Base-by-base conservation (phyloP, 495 filamentous ascomycete species). In the Penicillium chermesinum region DNA sequence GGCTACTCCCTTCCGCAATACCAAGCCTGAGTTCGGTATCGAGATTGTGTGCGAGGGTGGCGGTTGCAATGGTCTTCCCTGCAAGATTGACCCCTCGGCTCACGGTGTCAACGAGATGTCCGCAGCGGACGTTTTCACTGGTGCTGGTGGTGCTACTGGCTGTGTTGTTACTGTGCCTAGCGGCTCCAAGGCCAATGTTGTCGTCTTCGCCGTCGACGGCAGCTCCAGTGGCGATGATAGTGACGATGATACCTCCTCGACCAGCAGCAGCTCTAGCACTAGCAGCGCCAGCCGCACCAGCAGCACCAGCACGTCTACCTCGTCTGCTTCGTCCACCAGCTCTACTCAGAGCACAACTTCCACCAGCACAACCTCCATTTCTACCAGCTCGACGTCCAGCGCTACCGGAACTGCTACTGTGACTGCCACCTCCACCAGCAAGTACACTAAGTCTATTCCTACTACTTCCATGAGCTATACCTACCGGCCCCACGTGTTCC, bases 141-240 rank as follows among this genome's bases (percentile, higher is more conserved):
- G 87, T 37, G 86, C 84, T 21, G 85, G 85, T 16, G 84, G 78
- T 52, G 84, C 77, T n/a, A 70, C 75, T 30, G 89, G 87, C 63
- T 91, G 87, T 57, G 86, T 89, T 44, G 87, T 88, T 10, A 89
- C 86, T 32, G 80, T 90, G 14, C 82, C 84, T 27, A 77, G 78
- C 49, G 87, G 87, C 38, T 56, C 62, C 36, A 80, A 71, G 42
- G 87, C 86, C 41, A 84, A 80, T 49, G 78, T 89, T 53, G 80
- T 88, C 30, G 81, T 89, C 14, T 82, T 81, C 51, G 74, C 71
- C 17, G 54, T 62, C 38, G 55, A 53, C 9, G 62, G 69, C 41
- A 54, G 59, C 48, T 49, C 55, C 14, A 52, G 50, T 22, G 50
- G 51, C 2, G 30, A 22, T 25, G 48, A 52, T 33, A 52, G 50